Conservation (phyloP, 139 green algal species). For the Volvox reticuliferus region DNA sequence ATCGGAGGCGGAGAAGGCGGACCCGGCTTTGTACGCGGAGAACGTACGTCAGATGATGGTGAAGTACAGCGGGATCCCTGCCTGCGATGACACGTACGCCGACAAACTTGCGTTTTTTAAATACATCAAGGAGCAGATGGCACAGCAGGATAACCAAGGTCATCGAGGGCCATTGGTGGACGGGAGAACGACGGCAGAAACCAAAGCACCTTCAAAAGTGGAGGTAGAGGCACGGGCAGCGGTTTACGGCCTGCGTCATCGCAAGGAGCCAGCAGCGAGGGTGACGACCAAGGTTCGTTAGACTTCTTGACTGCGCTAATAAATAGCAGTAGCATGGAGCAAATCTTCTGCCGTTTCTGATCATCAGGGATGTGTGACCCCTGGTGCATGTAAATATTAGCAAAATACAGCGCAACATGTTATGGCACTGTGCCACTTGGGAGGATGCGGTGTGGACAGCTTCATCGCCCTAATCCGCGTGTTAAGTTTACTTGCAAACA, state of each 20-base stretch:
- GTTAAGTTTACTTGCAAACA: no score
- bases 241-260: background rate
- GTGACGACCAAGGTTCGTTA: no score
- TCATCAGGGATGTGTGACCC: no score
- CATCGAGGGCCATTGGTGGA: background rate
- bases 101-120: constrained; percentile 49
- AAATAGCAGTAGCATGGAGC: no score
- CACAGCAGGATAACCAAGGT: background rate
- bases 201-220: background rate
- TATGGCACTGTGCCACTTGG: no score
- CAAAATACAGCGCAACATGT: no score
- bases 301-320: no score
- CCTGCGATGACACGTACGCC: constrained; percentile 25
- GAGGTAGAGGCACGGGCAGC: constrained; percentile 7
- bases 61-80: constrained; percentile 41
- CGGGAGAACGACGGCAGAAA: background rate
- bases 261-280: background rate
- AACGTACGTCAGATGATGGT: constrained; percentile 86
- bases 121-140: constrained; percentile 4
- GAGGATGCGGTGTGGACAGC: no score
- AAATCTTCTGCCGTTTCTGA: no score
- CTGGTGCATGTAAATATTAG: no score
- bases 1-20: constrained; percentile 65
- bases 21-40: constrained; percentile 79
- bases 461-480: no score